Evolutionary conservation across 768 basidiomycete genomes (phyloP), one percentile per base, ranked within the genome.

Genomic region (Lactarius quietus): DNA sequence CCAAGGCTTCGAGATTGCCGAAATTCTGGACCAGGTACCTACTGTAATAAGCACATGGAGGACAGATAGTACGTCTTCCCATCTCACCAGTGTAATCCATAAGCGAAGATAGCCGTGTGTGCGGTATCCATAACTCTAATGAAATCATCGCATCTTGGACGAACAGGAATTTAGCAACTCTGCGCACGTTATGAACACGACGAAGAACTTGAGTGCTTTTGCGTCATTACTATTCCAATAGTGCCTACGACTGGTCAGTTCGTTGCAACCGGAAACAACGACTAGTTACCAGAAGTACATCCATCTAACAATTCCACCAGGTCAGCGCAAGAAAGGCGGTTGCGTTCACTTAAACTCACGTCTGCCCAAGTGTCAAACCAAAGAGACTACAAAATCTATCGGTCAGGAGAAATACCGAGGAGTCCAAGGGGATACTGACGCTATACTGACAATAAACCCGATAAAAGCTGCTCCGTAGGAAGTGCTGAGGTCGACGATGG

Each of bases 1-100:
- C 48, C 35, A 83, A 70, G n/a, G 76, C 78, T 2, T 69, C 67
- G 20, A 74, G 69, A 51, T 81, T 77, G 33, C 74, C 68, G 70
- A 76, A 83, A 61, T 82, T 81, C 41, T 76, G 72, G 35, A 84
- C 73, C 53, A 84, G 74, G 70, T 81, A 82, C 76, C 83, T 84
- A 57, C 7, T 12, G 29, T 36, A 10, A 28, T 61, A 35, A 33
- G 26, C 36, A 12, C 10, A 45, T 8, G 39, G 35, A 31, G 31
- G 14, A 26, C 33, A n/a, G 18, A 33, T 8, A 33, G 29, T 17
- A 35, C n/a, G n/a, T n/a, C 17, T 14, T 33, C 43, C 26, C 4
- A 58, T 71, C 76, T 23, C 68, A 82, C 82, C 78, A 79, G 62
- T 83, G 83, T 33, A 83, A 76, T 2, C 81, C 71, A 33, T 78